phyloP scores from a whole-genome alignment of 768 basidiomycete species.

The Rhodotorula sphaerocarpa region DNA sequence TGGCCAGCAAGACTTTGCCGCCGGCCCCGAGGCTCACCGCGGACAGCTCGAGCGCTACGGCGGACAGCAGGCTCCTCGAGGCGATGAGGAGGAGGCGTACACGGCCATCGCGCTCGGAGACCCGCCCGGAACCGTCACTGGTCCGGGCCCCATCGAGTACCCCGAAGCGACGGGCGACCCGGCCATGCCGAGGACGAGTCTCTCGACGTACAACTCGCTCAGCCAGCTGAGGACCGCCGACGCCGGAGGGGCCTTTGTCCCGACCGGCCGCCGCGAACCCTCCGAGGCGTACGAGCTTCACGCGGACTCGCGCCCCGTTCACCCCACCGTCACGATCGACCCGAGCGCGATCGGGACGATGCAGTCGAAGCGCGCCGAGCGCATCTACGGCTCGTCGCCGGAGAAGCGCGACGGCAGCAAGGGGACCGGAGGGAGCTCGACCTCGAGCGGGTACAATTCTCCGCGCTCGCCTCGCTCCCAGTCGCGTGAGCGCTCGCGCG shows the following conservation, averaged over 20 bases:
- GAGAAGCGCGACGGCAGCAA: conserved; percentile 4
- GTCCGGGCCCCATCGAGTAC: conserved; percentile 17
- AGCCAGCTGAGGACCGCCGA: conserved; percentile 9
- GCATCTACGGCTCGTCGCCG: conserved; percentile 12
- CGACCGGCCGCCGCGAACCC: not conserved
- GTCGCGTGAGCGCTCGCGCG: not conserved
- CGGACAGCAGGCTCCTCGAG: not conserved
- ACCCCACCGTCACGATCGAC: conserved; percentile 14
- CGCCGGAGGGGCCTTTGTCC: not conserved
- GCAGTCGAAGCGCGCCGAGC: conserved; percentile 17
- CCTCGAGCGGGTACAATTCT: conserved; percentile 12
- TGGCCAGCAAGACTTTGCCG: conserved; percentile 6
- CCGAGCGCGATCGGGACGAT: not conserved
- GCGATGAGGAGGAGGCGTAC: conserved; percentile 10
- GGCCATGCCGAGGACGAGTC: conserved; percentile 5
- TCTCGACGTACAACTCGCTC: conserved; percentile 31
- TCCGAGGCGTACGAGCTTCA: conserved; percentile 12
- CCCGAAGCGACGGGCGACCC: not conserved
- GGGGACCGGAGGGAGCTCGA: no score
- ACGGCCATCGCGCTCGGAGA: conserved; percentile 17
- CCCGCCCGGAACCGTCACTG: not conserved
- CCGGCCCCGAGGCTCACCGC: not conserved
- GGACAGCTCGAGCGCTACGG: not conserved
- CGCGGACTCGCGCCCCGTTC: conserved; percentile 15
- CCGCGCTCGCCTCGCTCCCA: not conserved